These are phyloP conservation scores for Aristolochia fimbriata DNA, from an alignment of 164 flowering plant genomes.

Conservation along the genomic window DNA sequence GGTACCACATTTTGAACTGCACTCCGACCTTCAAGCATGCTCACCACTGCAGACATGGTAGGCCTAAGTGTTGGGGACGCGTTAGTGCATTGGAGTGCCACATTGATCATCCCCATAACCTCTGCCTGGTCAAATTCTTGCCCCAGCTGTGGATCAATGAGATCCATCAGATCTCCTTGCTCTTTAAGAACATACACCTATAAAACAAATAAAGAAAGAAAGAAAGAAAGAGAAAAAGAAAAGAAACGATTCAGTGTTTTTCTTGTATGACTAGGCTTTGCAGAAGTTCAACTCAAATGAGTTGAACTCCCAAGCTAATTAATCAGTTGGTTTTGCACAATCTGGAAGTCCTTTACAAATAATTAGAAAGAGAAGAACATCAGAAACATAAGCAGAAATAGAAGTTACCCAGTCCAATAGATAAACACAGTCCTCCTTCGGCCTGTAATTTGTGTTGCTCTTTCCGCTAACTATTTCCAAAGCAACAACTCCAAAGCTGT, in stretches of 20 bases:
- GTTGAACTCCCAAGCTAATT: too few species aligned
- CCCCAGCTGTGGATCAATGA: conserved; percentile 22
- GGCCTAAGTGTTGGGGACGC: conserved; percentile 25
- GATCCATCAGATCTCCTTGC: conserved; percentile 15
- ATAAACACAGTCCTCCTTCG: conserved; percentile 22
- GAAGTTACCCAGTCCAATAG: conserved; percentile 46
- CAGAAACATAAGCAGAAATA: too few species aligned
- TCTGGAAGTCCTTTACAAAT: too few species aligned
- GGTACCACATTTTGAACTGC: conserved; percentile 4
- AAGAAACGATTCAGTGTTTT: too few species aligned
- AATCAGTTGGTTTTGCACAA: too few species aligned
- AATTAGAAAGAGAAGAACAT: too few species aligned
- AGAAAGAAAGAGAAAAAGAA: too few species aligned
- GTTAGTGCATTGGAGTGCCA: conserved; percentile 23
- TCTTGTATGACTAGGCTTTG: too few species aligned
- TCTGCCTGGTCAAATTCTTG: conserved; percentile 15
- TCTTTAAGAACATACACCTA: conserved; percentile 19
- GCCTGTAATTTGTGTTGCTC: conserved; percentile 22
- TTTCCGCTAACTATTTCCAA: conserved; percentile 47
- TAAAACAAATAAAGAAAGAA: not conserved
- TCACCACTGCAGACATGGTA: conserved; percentile 21
- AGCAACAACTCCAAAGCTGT: conserved; percentile 52
- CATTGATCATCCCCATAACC: conserved; percentile 14
- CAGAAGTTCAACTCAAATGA: too few species aligned
- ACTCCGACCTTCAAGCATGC: conserved; percentile 23